A percentile compares a stretch with the other conserved stretches of the same genome.
These are phyloP conservation scores for Linaria vulgaris DNA, from an alignment of 257 asterid species.

Conservation along the genomic window DNA sequence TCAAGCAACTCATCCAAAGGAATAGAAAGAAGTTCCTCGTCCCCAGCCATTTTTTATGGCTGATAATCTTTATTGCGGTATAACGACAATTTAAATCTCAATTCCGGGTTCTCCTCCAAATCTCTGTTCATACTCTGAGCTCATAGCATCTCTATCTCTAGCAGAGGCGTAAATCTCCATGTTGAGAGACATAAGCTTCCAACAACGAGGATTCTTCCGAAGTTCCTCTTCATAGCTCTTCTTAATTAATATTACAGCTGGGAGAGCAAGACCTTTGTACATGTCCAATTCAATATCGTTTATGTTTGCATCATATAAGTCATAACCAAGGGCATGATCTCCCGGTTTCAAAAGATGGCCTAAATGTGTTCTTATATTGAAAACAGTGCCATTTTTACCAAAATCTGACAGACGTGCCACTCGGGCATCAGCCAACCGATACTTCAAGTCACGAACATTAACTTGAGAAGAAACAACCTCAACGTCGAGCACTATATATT, in stretches of 20 bases:
- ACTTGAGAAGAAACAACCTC: conserved; percentile 26
- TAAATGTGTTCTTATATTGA: no score
- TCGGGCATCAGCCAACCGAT: conserved; percentile 26
- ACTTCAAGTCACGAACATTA: conserved; percentile 22
- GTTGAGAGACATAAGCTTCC: conserved; percentile 31
- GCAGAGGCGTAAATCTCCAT: conserved; percentile 28
- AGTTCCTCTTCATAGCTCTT: conserved; percentile 26
- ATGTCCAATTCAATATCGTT: conserved; percentile 25
- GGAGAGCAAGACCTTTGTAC: conserved; percentile 17
- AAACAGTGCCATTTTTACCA: conserved; percentile 17
- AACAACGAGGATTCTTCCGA: conserved; percentile 14
- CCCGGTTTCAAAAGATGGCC: conserved; percentile 34
- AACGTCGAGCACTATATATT: conserved; percentile 9
- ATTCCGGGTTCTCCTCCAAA: conserved; percentile 3
- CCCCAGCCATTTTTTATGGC: conserved; percentile 30
- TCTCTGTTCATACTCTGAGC: conserved; percentile 22
- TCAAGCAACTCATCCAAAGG: conserved; percentile 2
- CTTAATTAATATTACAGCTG: conserved; percentile 24
- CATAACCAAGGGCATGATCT: conserved; percentile 34
- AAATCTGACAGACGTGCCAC: conserved; percentile 30
- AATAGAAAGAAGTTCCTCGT: not conserved
- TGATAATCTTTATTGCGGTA: conserved; percentile 26
- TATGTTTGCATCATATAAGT: conserved; percentile 21
- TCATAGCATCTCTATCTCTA: conserved; percentile 18
- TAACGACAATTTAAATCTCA: conserved; percentile 20